Evolutionary conservation across 495 filamentous ascomycete species (phyloP), one percentile per base, ranked within the genome.

Genomic region (Aspergillus taichungensis): DNA sequence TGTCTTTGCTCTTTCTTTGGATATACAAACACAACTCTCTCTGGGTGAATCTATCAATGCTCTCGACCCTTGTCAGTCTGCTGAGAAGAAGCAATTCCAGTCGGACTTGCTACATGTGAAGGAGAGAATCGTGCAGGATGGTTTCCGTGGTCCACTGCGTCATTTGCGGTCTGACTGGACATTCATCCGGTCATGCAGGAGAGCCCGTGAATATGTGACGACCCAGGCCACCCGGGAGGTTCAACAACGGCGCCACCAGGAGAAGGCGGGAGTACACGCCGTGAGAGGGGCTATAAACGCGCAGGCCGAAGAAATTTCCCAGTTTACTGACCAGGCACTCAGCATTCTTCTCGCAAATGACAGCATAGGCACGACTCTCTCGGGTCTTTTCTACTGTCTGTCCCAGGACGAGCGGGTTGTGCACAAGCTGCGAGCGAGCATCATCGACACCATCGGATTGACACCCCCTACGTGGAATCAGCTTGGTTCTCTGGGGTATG

Each of bases 291-390:
- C 18, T 24, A 1, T 24, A 1, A 4, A 24, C 18, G 18, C 18
- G 18, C 2, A 24, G 18, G 18, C 18, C 18, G 18, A 24, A 4
- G 18, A 45, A 8, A 27, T 42, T 0, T 32, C 43, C 2, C 43
- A 29, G 5, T 44, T 36, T 24, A 29, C 42, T 11, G 40, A 52
- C 11, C 48, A 52, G 35, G 24, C 43, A 27, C 28, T 52, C n/a
- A 50, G 46, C 13, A 40, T 55, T 9, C 40, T 58, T 6, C 42
- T 54, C 1, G 49, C 46, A 28, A 55, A 49, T 37, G 52, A 55
- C 30, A 55, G 45, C 32, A 51, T 55, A 34, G 45, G 41, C 34
- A 52, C 52, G 3, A 48, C 49, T 1, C 42, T 55, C 2, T 45
- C 48, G 18, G 49, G 46, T n/a, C 32, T 55, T 28, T 37, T 52